Percentiles rank a stretch among this genome's conserved stretches.
phyloP scores from a whole-genome alignment of 2,329 filamentous ascomycete genomes.

The Westerdykella ornata region DNA sequence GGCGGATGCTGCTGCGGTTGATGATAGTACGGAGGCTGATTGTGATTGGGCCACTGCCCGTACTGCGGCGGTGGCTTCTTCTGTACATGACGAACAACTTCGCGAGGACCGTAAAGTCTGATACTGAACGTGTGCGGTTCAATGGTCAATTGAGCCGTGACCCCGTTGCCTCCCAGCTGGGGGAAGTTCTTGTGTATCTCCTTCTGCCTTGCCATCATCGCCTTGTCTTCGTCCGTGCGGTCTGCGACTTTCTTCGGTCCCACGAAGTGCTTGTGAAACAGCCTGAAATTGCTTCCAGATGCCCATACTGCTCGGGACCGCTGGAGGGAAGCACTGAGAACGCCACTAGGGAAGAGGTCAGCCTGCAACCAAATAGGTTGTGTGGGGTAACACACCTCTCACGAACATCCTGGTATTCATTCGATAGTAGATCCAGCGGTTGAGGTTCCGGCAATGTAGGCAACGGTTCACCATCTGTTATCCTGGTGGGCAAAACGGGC shows the following conservation, averaged over 20 bases:
- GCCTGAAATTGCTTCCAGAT: constrained; percentile 33
- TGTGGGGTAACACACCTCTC: constrained; percentile 52
- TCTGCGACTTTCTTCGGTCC: constrained; percentile 40
- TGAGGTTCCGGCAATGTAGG: constrained; percentile 65
- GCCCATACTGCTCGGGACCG: constrained; percentile 57
- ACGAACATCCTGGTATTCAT: constrained; percentile 66
- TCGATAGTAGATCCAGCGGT: constrained; percentile 53
- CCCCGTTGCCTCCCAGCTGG: constrained; percentile 19
- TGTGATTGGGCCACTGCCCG: constrained; percentile 32
- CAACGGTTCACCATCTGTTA: constrained; percentile 60
- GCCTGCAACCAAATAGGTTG: background rate
- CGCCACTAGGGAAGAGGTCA: constrained; percentile 46
- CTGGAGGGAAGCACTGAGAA: constrained; percentile 64
- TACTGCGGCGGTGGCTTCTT: constrained; percentile 27
- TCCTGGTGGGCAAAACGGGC: constrained; percentile 51
- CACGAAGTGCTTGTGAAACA: constrained; percentile 32
- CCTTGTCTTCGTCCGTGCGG: constrained; percentile 59
- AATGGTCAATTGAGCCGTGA: constrained; percentile 60
- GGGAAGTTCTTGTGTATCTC: constrained; percentile 34
- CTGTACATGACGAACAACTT: constrained; percentile 18
- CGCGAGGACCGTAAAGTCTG: constrained; percentile 28
- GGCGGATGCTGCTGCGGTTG: constrained; percentile 7
- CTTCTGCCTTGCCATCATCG: constrained; percentile 57
- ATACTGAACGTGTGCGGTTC: constrained; percentile 77
- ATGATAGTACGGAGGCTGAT: constrained; percentile 15